Conservation (phyloP, 169 alveolate species). For the Toxoplasma gondii region DNA sequence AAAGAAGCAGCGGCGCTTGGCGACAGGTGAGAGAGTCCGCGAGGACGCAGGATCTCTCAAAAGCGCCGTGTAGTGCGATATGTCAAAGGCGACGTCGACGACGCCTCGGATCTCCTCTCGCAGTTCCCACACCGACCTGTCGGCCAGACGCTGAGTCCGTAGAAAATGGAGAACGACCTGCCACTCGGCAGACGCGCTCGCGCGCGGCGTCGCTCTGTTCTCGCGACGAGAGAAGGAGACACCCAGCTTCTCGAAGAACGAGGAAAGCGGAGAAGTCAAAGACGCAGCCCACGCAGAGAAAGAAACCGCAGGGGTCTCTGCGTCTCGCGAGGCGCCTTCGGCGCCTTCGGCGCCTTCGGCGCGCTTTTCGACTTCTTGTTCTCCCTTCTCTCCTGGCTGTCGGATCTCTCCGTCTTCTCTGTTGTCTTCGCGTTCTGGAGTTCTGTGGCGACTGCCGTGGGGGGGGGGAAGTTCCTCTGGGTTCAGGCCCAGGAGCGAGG, state of each 20-base stretch:
- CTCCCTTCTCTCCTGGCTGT: background rate
- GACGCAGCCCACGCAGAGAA: background rate
- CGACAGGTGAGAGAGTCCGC: background rate
- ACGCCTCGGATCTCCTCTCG: background rate
- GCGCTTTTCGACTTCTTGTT: too few species aligned
- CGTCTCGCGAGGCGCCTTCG: background rate
- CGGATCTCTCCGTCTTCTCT: background rate
- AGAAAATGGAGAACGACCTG: background rate
- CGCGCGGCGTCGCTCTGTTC: background rate
- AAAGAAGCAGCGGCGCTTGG: conserved; percentile 30
- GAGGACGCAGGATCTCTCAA: background rate
- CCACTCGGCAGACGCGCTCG: background rate
- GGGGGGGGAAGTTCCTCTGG: background rate
- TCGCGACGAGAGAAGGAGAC: background rate
- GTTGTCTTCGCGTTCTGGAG: background rate
- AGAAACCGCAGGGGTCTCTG: background rate
- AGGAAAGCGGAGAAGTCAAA: background rate
- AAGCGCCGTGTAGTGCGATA: background rate
- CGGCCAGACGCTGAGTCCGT: background rate
- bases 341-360: too few species aligned
- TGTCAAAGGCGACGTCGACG: background rate
- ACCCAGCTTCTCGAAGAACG: background rate
- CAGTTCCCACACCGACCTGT: background rate
- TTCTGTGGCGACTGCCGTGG: background rate
- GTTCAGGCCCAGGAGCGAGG: background rate